Percentiles rank a stretch among this genome's conserved stretches.
phyloP scores from a whole-genome alignment of 768 basidiomycete species.

The Cytidiella melzeri region DNA sequence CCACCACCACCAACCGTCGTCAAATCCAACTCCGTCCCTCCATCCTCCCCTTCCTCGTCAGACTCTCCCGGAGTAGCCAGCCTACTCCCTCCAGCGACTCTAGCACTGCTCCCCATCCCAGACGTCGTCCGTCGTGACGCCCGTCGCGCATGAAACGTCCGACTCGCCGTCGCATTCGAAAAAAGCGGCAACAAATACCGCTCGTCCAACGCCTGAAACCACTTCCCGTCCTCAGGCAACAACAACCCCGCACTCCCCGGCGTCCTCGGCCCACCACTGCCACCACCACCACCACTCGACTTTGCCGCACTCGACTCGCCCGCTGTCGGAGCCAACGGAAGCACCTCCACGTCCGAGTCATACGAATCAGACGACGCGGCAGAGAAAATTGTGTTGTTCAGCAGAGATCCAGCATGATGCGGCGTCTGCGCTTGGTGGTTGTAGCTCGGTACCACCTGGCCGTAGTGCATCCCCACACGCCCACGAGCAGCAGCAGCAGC shows the following conservation, averaged over 20 bases:
- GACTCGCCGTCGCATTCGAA: conserved; percentile 85
- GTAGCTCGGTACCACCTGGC: conserved; percentile 32
- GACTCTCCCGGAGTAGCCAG: conserved; percentile 28
- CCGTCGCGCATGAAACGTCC: conserved; percentile 77
- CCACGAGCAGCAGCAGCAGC: conserved; percentile 25
- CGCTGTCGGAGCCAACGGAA: conserved; percentile 53
- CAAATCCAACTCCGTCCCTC: conserved; percentile 22
- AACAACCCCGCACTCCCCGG: background rate
- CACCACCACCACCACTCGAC: conserved; percentile 3
- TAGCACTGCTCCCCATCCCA: conserved; percentile 19
- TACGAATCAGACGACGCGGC: conserved; percentile 70
- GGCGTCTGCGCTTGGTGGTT: conserved; percentile 49
- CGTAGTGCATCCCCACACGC: conserved; percentile 57
- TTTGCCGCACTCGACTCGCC: background rate
- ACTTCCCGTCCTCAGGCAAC: conserved; percentile 67
- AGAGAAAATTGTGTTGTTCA: conserved; percentile 45
- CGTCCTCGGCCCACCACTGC: conserved; percentile 7
- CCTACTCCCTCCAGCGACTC: conserved; percentile 21
- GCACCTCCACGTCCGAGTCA: conserved; percentile 73
- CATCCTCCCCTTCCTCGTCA: conserved; percentile 34
- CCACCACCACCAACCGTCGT: conserved; percentile 10
- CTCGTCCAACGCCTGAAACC: conserved; percentile 96
- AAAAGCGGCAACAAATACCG: conserved; percentile 89
- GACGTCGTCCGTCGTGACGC: conserved; percentile 48
- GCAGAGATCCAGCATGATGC: conserved; percentile 3